phyloP scores from a whole-genome alignment of 2,329 filamentous ascomycete genomes.

The Colletotrichum chrysophilum region DNA sequence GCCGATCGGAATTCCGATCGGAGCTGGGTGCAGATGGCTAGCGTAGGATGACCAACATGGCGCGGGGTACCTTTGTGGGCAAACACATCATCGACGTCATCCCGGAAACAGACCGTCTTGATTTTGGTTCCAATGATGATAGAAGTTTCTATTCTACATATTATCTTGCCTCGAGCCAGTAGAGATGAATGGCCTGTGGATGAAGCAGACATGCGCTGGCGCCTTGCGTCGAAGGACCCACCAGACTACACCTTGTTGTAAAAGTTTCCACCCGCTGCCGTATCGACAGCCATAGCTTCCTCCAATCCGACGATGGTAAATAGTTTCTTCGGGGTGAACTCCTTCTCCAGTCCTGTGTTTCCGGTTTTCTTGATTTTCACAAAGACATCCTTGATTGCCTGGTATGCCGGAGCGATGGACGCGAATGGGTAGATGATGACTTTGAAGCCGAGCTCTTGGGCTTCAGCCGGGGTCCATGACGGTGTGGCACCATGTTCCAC shows the following conservation, averaged over 20 bases:
- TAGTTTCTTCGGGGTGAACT: background rate
- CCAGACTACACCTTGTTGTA: background rate
- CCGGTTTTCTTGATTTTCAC: background rate
- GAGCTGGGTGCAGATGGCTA: background rate
- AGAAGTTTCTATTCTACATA: background rate
- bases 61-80: background rate
- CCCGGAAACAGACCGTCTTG: background rate
- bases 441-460: background rate
- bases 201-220: background rate
- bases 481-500: background rate
- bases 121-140: background rate
- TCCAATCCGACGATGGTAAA: background rate
- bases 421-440: background rate
- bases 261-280: background rate
- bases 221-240: rapidly evolving
- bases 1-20: background rate
- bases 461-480: background rate
- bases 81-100: background rate
- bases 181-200: background rate
- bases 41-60: background rate
- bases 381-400: background rate
- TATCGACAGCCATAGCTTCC: background rate
- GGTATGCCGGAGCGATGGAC: background rate
- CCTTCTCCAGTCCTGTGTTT: background rate
- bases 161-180: rapidly evolving